phyloP scores from a whole-genome alignment of 2,329 filamentous ascomycete species.

The Trichothecium sympodiale region DNA sequence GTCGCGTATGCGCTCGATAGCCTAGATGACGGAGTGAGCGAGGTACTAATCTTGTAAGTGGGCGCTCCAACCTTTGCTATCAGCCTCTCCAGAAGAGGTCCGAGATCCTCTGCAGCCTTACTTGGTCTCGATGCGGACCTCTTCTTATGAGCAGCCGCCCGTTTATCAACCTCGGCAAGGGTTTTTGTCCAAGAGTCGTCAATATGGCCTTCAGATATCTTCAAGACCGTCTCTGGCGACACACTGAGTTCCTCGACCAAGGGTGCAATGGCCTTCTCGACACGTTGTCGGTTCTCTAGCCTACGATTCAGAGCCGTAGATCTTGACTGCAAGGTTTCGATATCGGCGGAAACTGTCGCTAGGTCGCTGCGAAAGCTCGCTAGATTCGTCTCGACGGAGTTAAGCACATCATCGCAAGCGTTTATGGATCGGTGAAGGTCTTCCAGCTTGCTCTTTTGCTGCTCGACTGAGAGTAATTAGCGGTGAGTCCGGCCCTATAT shows the following conservation, averaged over 20 bases:
- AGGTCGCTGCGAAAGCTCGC: conserved; percentile 90
- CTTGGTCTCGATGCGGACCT: conserved; percentile 50
- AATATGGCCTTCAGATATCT: conserved; percentile 79
- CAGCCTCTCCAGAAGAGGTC: conserved; percentile 74
- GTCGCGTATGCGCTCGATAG: conserved; percentile 87
- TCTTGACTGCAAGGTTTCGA: conserved; percentile 81
- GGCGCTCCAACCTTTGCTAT: conserved; percentile 54
- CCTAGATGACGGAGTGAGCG: conserved; percentile 37
- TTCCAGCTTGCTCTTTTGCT: conserved; percentile 75
- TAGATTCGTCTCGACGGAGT: conserved; percentile 85
- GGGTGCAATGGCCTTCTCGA: conserved; percentile 79
- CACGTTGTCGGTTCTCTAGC: conserved; percentile 77
- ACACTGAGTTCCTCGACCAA: conserved; percentile 88
- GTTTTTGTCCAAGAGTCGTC: conserved; percentile 83
- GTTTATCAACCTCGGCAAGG: conserved; percentile 72
- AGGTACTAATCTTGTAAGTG: conserved; percentile 1
- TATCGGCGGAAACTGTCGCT: conserved; percentile 84
- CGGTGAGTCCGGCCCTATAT: conserved; percentile 1
- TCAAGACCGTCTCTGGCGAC: conserved; percentile 70
- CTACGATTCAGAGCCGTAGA: conserved; percentile 75
- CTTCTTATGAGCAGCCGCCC: conserved; percentile 60
- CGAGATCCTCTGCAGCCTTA: conserved; percentile 74
- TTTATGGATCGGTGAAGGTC: conserved; percentile 81
- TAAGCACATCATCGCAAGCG: conserved; percentile 86
- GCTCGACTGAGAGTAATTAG: conserved; percentile 46